These are phyloP conservation scores for Polygonum aviculare DNA, from an alignment of 148 eudicot species.

Conservation along the genomic window DNA sequence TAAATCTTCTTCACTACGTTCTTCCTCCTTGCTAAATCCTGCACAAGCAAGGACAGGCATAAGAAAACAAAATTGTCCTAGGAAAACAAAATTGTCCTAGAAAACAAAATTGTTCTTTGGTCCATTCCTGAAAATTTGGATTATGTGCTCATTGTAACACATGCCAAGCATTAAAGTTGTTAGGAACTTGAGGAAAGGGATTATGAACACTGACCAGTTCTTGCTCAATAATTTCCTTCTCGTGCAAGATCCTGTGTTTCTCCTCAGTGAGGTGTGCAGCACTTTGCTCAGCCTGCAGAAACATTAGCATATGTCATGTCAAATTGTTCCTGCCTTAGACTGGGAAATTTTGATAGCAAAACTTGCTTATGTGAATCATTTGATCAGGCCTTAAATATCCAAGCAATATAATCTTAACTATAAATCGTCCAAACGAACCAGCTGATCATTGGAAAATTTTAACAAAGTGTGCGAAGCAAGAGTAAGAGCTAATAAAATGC, in stretches of 20 bases:
- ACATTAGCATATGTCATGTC: neutral
- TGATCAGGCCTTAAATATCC: neutral
- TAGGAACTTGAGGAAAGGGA: neutral
- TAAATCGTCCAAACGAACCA: neutral
- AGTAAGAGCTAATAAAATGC: neutral
- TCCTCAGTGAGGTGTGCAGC: constrained; percentile 35
- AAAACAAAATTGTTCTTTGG: neutral
- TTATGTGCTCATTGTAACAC: neutral
- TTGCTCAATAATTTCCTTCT: constrained; percentile 35
- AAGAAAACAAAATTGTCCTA: neutral
- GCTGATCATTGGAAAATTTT: neutral
- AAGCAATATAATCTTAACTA: neutral
- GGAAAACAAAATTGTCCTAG: neutral
- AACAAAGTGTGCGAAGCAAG: neutral
- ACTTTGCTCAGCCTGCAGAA: constrained; percentile 44
- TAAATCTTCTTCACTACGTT: constrained; percentile 22
- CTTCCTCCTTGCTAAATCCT: constrained; percentile 12
- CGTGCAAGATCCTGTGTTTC: constrained; percentile 34
- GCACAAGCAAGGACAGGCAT: neutral
- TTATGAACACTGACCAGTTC: constrained; percentile 37
- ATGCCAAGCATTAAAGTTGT: neutral
- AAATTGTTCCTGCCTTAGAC: neutral
- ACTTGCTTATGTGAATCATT: neutral
- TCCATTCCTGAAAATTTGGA: neutral
- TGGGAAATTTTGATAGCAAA: neutral